Percentiles rank a stretch among this genome's conserved stretches.
These are phyloP conservation scores for Moelleriella libera DNA, from an alignment of 2,329 filamentous ascomycete species.

Conservation along the genomic window DNA sequence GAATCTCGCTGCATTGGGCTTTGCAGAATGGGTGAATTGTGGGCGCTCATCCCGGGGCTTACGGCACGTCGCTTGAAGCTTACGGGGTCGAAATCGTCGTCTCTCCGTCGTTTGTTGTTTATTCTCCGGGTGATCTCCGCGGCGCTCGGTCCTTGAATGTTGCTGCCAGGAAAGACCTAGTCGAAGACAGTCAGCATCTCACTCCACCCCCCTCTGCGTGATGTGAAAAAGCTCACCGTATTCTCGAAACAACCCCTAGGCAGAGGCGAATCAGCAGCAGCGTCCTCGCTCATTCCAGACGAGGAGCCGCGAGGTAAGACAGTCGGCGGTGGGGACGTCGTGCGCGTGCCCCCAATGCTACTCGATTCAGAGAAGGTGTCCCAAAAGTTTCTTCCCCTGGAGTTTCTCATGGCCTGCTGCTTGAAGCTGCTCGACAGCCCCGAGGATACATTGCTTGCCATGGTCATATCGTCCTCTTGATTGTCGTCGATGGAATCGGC, in stretches of 20 bases:
- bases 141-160: slow-evolving; percentile 41
- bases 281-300: slow-evolving; percentile 52
- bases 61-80: slow-evolving; percentile 87
- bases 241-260: slow-evolving; percentile 20
- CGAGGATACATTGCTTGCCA: slow-evolving; percentile 40
- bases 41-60: slow-evolving; percentile 77
- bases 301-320: slow-evolving; percentile 45
- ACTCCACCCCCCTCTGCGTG: background rate
- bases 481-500: slow-evolving; percentile 55
- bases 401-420: slow-evolving; percentile 57
- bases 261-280: slow-evolving; percentile 57
- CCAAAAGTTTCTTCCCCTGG: slow-evolving; percentile 58
- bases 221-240: slow-evolving; percentile 7
- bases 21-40: slow-evolving; percentile 80
- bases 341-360: slow-evolving; percentile 30
- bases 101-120: slow-evolving; percentile 69
- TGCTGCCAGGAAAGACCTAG: slow-evolving; percentile 14
- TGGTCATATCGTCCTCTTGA: slow-evolving; percentile 53
- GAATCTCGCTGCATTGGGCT: slow-evolving; percentile 64
- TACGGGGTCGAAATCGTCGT: slow-evolving; percentile 79
- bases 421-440: slow-evolving; percentile 56
- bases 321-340: slow-evolving; percentile 54
- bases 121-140: slow-evolving; percentile 67
- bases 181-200: background rate
- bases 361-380: slow-evolving; percentile 60